Percentiles rank a stretch among this genome's conserved stretches.
Conservation (phyloP, 352 stramenopile species). For the Phytophthora lateralis region DNA sequence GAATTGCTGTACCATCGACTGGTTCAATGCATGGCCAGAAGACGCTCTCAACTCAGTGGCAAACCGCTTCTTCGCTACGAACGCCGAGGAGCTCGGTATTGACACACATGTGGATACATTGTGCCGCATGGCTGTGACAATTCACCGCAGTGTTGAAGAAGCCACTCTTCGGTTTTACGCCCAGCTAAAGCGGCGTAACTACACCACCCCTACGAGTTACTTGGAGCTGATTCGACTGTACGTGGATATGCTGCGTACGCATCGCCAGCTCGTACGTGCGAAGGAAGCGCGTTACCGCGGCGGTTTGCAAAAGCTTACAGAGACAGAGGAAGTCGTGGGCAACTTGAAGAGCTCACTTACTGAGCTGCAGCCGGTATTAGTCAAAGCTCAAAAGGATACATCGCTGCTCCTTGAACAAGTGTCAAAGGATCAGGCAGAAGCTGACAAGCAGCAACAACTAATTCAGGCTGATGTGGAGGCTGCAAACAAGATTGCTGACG, state of each 20-base stretch:
- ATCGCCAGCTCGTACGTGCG: slow-evolving; percentile 80
- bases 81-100: slow-evolving; percentile 88
- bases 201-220: slow-evolving; percentile 96
- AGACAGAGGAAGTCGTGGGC: slow-evolving; percentile 93
- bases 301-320: slow-evolving; percentile 92
- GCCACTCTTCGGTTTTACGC: slow-evolving; percentile 79
- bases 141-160: slow-evolving; percentile 92
- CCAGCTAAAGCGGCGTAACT: slow-evolving; percentile 91
- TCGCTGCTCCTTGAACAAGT: slow-evolving; percentile 86
- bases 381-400: slow-evolving; percentile 91
- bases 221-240: slow-evolving; percentile 96
- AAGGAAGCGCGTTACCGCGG: slow-evolving; percentile 86
- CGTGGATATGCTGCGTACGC: slow-evolving; percentile 89
- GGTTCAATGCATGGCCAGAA: slow-evolving; percentile 96
- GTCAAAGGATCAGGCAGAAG: slow-evolving; percentile 90
- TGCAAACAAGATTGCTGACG: slow-evolving; percentile 89
- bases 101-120: slow-evolving; percentile 88
- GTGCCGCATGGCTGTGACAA: slow-evolving; percentile 93
- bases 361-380: slow-evolving; percentile 91
- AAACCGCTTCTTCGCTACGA: slow-evolving; percentile 86
- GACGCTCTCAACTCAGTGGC: slow-evolving; percentile 94
- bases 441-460: slow-evolving; percentile 90
- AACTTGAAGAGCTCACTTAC: slow-evolving; percentile 92
- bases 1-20: slow-evolving; percentile 96
- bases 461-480: slow-evolving; percentile 93